Base-by-base conservation (phyloP, 2,329 filamentous ascomycete genomes). In the Lecanosticta acicola region DNA sequence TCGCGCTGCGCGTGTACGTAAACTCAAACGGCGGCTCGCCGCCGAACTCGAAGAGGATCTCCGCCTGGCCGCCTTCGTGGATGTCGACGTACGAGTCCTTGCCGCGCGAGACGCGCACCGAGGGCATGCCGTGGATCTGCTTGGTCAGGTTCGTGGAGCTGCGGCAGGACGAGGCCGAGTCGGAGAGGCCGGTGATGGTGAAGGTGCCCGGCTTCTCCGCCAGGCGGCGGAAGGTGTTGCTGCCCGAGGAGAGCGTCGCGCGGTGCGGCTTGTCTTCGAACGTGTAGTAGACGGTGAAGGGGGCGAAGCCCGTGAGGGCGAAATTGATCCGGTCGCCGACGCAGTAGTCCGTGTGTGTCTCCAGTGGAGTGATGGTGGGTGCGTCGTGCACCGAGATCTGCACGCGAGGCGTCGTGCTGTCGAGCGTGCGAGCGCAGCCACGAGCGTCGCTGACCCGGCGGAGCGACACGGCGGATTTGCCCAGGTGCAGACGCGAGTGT, bases 11-110 rank as follows among this genome's bases (percentile, higher is more conserved):
- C 16, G 89, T 97, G 66, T 94, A 97, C 46, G 91, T 96, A 64
- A 97, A 98, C 68, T 97, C 93, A 61, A 98, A 98, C 1, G 93
- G 93, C 51, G 93, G 89, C 4, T 87, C 90, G 46, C 94, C 93
- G 73, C 86, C 90, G 69, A 98, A 98, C 60, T 95, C 87, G 59
- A 98, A 97, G 5, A 88, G 72, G 42, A 98, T 89, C 63, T 96
- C 87, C 1, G 93, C 89, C 64, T 94, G 86, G 51, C 89, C 89
- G 57, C 93, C 93, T 71, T 98, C 91, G 66, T 97, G 94, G 52
- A 98, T 98, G 63, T 97, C 93, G 29, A 94, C 83, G 55, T 85
- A 81, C 4, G 83, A 80, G 48, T 87, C 83, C 51, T 79, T 79
- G 21, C 94, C 94, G 60, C 87, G 86, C 61, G 85, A 91, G 56